Base-by-base conservation (phyloP, 2,329 filamentous ascomycete genomes). In the Penicillium sp. region DNA sequence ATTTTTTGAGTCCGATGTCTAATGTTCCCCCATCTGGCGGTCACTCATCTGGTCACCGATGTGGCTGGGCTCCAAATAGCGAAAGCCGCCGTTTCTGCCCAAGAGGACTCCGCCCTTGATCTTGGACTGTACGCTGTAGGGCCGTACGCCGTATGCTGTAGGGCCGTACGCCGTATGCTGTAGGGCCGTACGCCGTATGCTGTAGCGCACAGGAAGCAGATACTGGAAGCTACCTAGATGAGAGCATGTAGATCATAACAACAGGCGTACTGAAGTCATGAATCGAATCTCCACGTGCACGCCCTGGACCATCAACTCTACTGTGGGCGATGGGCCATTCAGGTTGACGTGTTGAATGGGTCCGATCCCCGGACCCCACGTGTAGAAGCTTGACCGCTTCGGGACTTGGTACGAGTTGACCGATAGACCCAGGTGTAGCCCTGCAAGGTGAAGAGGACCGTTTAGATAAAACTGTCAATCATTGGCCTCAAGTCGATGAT, bases 361-460 rank as follows among this genome's bases (percentile, higher is more conserved):
- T 54, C 58, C 57, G 57, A 65, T 66, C 57, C 60, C 56, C 57
- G 53, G 54, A 16, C 54, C 54, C 65, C 66, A 69, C 66, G 66
- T 69, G 62, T 60, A 53, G 56, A 62, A 61, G 56, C 56, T 66
- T 63, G 62, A 62, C 64, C 57, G 58, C 59, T 64, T 38, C 18
- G 10, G 18, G 36, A 9, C 3, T 29, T 26, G 7, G 1, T 26
- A 26, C 24, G 5, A 26, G 24, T 26, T 26, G 24, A 26, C 24
- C 24, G 24, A 7, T 26, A 6, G 4, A 2, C 4, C 4, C 5
- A 26, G 24, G 24, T 26, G 24, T 26, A 26, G 7, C 24, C 24
- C 24, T 6, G 16, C 9, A 10, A 21, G 9, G 8, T 38, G n/a
- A 8, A 38, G 34, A 18, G 34, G 16, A 38, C 18, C 8, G 24